Evolutionary conservation across 768 basidiomycete species (phyloP), one percentile per base, ranked within the genome.

Genomic region (Termitomyces sp.): DNA sequence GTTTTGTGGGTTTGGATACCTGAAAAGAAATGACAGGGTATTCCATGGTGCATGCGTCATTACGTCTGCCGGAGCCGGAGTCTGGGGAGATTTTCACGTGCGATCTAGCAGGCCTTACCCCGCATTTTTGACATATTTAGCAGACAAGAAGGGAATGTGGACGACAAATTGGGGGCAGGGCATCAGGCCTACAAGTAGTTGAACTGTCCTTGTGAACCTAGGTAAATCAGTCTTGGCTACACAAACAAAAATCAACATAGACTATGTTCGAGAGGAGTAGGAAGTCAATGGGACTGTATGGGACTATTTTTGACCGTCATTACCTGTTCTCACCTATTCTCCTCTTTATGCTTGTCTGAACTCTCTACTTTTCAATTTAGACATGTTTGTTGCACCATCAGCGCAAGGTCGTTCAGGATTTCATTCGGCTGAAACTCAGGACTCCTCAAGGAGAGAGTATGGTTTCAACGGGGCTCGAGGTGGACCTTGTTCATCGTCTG

Each of bases 181-280:
- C 44, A 58, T 61, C 43, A 57, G 25, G 17, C 27, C n/a, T 23
- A 25, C 38, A 50, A 50, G 49, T 37, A 40, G 34, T 17, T 27
- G 10, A 4, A 51, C 40, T 14, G 49, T 37, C 49, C n/a, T 38
- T 50, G 25, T 27, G 35, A 50, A 21, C 37, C 3, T 21, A 50
- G 35, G 25, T 16, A 17, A 37, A 37, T 16, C 14, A 45, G 27
- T 45, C 17, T 45, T 45, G 44, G 50, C 50, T 51, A 40, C 19
- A 44, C 43, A 64, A 64, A 64, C 57, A 62, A 40, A 53, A 42
- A 54, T 56, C 62, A 63, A 60, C 62, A 63, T 58, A n/a, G n/a
- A n/a, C n/a, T n/a, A n/a, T n/a, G n/a, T n/a, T n/a, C n/a, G n/a
- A n/a, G n/a, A n/a, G n/a, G n/a, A n/a, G n/a, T n/a, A n/a, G n/a